Base-by-base conservation (phyloP, 2,329 filamentous ascomycete genomes). In the Cladophialophora immunda region DNA sequence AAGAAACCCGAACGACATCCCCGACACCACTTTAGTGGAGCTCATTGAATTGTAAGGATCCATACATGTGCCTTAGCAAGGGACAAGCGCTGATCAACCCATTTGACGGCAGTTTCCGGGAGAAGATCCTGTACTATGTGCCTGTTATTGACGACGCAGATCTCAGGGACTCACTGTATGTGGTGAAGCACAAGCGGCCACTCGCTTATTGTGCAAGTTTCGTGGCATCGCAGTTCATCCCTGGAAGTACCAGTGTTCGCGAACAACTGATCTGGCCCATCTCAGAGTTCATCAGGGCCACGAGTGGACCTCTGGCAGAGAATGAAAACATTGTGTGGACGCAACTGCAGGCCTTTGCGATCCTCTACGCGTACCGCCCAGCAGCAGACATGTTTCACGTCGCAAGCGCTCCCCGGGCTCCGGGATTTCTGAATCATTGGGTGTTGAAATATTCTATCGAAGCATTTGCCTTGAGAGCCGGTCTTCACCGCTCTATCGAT, bases 251-350 rank as follows among this genome's bases (percentile, higher is more conserved):
- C 32, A 62, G 29, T 29, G 34, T 62, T 9, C 64, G 64, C 25
- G 29, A 55, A 38, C 64, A 56, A 29, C 58, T 66, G 7, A 29
- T 58, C 13, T 85, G 89, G 38, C 91, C 97, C 77, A 93, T 98
- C 90, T 83, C 85, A 64, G 88, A 88, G 45, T 99, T 98, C 79
- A 94, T 98, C 73, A 89, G 93, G 70, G 90, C 91, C 1, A 92
- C 93, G 52, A 87, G 90, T 75, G 93, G 90, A 13, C 58, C 50
- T 17, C n/a, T 66, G 50, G 34, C 57, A 27, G 25, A 45, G 22
- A 19, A 62, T 32, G 50, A 66, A 52, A 25, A 52, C 19, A 27
- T 11, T 45, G 22, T 57, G 11, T 66, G 64, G 64, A 66, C 58
- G 4, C 50, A 66, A 38, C 34, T 66, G 15, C 64, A 62, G 52